These are phyloP conservation scores for Solanum raphanifolium DNA, from an alignment of 257 asterid species.

Conservation along the genomic window DNA sequence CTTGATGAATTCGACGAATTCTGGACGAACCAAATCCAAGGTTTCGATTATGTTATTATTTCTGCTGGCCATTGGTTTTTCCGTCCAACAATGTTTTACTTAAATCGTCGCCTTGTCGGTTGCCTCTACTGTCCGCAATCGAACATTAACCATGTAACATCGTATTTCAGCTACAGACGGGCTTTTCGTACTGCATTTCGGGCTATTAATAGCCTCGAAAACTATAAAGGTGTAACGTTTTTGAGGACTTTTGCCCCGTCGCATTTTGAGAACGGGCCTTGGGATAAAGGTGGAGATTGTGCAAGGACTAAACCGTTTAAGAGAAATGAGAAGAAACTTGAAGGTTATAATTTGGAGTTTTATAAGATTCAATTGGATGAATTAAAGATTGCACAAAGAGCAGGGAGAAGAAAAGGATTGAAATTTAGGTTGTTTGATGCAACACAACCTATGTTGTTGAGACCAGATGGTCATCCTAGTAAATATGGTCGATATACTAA, in stretches of 20 bases:
- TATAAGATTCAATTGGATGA: slow-evolving; percentile 66
- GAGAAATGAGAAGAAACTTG: slow-evolving; percentile 35
- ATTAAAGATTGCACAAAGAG: slow-evolving; percentile 49
- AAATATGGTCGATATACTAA: slow-evolving; percentile 23
- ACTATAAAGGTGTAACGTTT: slow-evolving; percentile 38
- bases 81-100: slow-evolving; percentile 72
- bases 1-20: slow-evolving; percentile 64
- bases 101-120: slow-evolving; percentile 34
- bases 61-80: slow-evolving; percentile 94
- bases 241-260: slow-evolving; percentile 75
- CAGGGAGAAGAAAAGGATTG: slow-evolving; percentile 37
- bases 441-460: slow-evolving; percentile 24
- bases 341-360: slow-evolving; percentile 44
- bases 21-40: slow-evolving; percentile 37
- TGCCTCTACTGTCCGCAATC: slow-evolving; percentile 67
- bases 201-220: slow-evolving; percentile 26
- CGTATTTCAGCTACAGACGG: slow-evolving; percentile 63
- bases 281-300: slow-evolving; percentile 90
- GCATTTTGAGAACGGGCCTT: slow-evolving; percentile 75
- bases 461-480: slow-evolving; percentile 47
- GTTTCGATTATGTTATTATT: slow-evolving; percentile 57
- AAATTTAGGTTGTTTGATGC: slow-evolving; percentile 33
- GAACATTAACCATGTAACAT: slow-evolving; percentile 30
- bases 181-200: slow-evolving; percentile 74
- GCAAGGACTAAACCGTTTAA: slow-evolving; percentile 43